phyloP scores from a whole-genome alignment of 1,284 basidiomycete genomes.

The Sporisorium exsertum region DNA sequence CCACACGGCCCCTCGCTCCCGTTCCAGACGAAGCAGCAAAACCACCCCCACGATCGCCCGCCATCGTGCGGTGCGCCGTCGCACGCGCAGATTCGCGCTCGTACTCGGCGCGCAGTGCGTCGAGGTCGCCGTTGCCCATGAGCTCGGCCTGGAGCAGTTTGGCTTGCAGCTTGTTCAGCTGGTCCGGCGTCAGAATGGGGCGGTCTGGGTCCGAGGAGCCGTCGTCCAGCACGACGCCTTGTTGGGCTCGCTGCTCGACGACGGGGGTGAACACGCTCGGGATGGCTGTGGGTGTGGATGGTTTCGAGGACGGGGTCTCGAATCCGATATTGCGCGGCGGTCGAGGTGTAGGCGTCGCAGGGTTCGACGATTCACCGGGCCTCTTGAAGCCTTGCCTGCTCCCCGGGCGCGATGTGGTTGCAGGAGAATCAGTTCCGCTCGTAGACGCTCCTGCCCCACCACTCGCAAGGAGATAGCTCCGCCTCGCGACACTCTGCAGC shows the following conservation, averaged over 20 bases:
- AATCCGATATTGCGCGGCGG: slow-evolving; percentile 42
- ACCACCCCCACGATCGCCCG: slow-evolving; percentile 63
- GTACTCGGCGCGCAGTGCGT: slow-evolving; percentile 84
- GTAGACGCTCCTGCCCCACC: slow-evolving; percentile 11
- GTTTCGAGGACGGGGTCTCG: slow-evolving; percentile 40
- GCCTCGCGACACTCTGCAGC: slow-evolving; percentile 33
- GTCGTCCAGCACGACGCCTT: slow-evolving; percentile 24
- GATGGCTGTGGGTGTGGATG: slow-evolving; percentile 45
- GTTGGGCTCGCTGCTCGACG: slow-evolving; percentile 10
- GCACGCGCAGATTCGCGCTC: slow-evolving; percentile 76
- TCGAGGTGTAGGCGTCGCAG: slow-evolving; percentile 35
- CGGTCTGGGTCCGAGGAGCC: slow-evolving; percentile 27
- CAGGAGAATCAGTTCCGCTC: slow-evolving; percentile 15
- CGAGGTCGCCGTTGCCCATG: slow-evolving; percentile 78
- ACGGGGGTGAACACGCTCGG: slow-evolving; percentile 54
- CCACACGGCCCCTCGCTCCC: too few relatives aligned
- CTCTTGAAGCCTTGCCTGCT: slow-evolving; percentile 52
- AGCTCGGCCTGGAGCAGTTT: slow-evolving; percentile 91
- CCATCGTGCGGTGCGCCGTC: slow-evolving; percentile 44
- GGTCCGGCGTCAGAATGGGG: slow-evolving; percentile 70
- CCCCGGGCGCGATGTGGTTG: slow-evolving; percentile 18
- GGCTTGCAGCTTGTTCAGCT: slow-evolving; percentile 91
- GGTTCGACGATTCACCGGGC: slow-evolving; percentile 47
- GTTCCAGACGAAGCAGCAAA: slow-evolving; percentile 21
- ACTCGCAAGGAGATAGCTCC: slow-evolving; percentile 45